Evolutionary conservation across 2,329 filamentous ascomycete species (phyloP).

Genomic region (Parasarocladium wereldwijsianum): DNA sequence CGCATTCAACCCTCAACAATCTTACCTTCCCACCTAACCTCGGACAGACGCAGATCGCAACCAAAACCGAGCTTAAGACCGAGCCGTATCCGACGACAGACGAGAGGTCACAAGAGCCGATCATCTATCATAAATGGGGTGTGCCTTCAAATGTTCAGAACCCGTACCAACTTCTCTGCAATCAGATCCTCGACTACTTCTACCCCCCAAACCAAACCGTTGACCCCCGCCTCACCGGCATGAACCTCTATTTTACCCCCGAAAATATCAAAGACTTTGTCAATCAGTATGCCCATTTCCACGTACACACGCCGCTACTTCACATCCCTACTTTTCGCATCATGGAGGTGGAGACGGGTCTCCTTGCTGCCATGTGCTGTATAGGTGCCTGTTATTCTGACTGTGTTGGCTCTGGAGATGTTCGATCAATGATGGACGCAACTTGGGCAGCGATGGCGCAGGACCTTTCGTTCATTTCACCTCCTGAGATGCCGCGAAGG

Average conservation of each 20-base stretch:
- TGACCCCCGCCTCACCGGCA: slow-evolving; percentile 40
- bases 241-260: slow-evolving; percentile 48
- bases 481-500: slow-evolving; percentile 9
- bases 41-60: slow-evolving; percentile 54
- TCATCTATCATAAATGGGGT: slow-evolving; percentile 36
- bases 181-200: slow-evolving; percentile 41
- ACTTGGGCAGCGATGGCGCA: slow-evolving; percentile 43
- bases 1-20: slow-evolving; percentile 47
- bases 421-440: slow-evolving; percentile 54
- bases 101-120: slow-evolving; percentile 28
- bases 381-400: slow-evolving; percentile 64
- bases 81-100: slow-evolving; percentile 33
- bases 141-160: slow-evolving; percentile 30
- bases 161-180: slow-evolving; percentile 38
- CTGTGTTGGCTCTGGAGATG: slow-evolving; percentile 40
- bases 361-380: slow-evolving; percentile 56
- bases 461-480: slow-evolving; percentile 32
- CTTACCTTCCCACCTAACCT: slow-evolving; percentile 46
- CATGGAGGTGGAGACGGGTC: slow-evolving; percentile 47
- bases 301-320: slow-evolving; percentile 58
- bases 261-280: slow-evolving; percentile 59
- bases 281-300: slow-evolving; percentile 56
- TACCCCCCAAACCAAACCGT: slow-evolving; percentile 28
- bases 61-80: slow-evolving; percentile 50
- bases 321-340: slow-evolving; percentile 60